Base-by-base conservation (phyloP, 1,139 yeast genomes). In the Yamadazyma mexicana region DNA sequence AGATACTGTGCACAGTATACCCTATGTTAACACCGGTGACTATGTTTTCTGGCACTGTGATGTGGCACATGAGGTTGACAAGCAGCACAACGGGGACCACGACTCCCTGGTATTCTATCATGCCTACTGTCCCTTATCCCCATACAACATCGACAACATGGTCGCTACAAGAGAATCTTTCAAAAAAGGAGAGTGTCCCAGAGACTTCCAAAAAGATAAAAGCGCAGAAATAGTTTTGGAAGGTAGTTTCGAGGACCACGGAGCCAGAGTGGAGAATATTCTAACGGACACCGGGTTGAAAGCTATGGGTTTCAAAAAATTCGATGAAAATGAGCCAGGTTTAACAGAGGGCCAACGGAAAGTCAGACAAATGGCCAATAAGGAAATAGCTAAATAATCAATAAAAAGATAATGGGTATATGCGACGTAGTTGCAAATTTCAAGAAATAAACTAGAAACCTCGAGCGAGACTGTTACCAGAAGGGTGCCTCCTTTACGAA, bases 31-130 rank as follows among this genome's bases (percentile, higher is more conserved):
- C 8, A 58, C 65, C 23, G 73, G 73, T 2, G 76, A 73, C 46
- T 67, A 60, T 46, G 77, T 75, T 0, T 69, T 66, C 38, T 75
- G 80, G 80, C 80, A 75, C 50, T 59, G 69, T 42, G 80, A 75
- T 47, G 40, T 64, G 30, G 59, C 68, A 18, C 79, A 75, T 51
- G 70, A 70, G n/a, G 79, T 74, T 7, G 79, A 74, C 44, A 52
- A 56, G 16, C 58, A 55, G 5, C 77, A 73, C 46, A 45, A 44
- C 15, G 79, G 78, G 2, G 37, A 40, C 10, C 45, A 49, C 3
- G 70, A 68, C 45, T 68, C 78, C 3, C 59, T 69, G 6, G 79
- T 72, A 5, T 52, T 59, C 27, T 58, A 41, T 33, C 39, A 52
- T 37, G 57, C 52, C 17, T 49, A 46, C 34, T 38, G 49, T 40